A percentile compares a stretch with the other conserved stretches of the same genome.
phyloP scores from a whole-genome alignment of 805 yeast genomes.

The Jamesozyma spencerorum region DNA sequence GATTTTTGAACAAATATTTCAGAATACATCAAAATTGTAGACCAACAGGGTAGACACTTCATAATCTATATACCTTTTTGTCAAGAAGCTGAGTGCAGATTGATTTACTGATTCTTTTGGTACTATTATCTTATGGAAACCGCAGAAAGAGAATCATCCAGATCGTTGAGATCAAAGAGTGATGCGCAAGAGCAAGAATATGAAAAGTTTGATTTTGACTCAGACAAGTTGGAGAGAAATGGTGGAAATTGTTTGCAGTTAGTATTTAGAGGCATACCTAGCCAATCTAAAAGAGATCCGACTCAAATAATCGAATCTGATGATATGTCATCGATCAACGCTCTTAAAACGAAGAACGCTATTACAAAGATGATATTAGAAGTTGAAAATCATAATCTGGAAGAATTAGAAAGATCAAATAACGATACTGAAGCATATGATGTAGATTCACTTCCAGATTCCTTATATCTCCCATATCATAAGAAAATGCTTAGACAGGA shows the following conservation, averaged over 20 bases:
- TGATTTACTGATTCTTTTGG: not conserved
- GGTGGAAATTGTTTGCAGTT: constrained; percentile 12
- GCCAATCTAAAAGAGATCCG: not conserved
- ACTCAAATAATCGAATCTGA: not conserved
- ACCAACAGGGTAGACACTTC: no score
- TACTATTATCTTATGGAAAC: not conserved
- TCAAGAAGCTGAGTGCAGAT: not conserved
- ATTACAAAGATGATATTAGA: constrained; percentile 18
- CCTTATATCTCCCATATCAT: constrained; percentile 39
- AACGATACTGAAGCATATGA: no score
- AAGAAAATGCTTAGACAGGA: constrained; percentile 57
- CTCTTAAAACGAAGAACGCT: constrained; percentile 8
- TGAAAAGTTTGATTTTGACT: constrained; percentile 33
- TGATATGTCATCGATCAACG: not conserved
- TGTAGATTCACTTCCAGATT: constrained; percentile 41
- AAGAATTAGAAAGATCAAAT: not conserved
- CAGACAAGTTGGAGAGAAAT: constrained; percentile 18
- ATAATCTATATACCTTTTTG: no score
- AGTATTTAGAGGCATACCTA: constrained; percentile 6
- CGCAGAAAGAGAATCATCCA: not conserved
- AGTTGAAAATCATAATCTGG: constrained; percentile 8
- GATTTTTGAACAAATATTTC: no score
- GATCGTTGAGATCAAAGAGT: constrained; percentile 14
- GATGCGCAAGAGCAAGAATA: constrained; percentile 8
- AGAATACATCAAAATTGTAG: no score